Base-by-base conservation (phyloP, 805 yeast genomes). In the Myxozyma neotropica region DNA sequence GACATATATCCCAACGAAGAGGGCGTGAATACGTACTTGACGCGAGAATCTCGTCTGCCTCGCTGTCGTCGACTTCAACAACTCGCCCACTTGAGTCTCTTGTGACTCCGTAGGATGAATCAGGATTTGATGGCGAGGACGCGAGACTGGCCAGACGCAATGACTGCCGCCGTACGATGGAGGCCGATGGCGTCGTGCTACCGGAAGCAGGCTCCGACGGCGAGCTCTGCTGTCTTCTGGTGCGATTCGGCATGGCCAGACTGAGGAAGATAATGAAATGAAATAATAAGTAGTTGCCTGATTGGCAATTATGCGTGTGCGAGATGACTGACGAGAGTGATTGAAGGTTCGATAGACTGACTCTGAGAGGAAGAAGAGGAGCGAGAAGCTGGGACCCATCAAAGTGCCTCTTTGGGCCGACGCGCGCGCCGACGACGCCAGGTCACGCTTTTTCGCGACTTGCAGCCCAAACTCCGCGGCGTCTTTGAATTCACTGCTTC, bases 361-460 rank as follows among this genome's bases (percentile, higher is more conserved):
- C n/a, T n/a, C n/a, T n/a, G n/a, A n/a, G n/a, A n/a, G n/a, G n/a
- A n/a, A n/a, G n/a, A n/a, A n/a, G n/a, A n/a, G n/a, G n/a, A n/a
- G n/a, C n/a, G n/a, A n/a, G n/a, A 35, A 35, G 38, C 12, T 13
- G n/a, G 38, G n/a, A 35, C 38, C n/a, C 4, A 47, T 47, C 48
- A 54, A 26, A 47, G 31, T 54, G 53, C 58, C 58, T 54, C 42
- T 21, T 47, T 31, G 15, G 58, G 58, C 53, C 45, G 40, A 54
- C 58, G 53, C 58, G 58, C 36, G 47, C 54, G 27, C 24, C 10
- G 24, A n/a, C 26, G 29, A 48, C 53, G 51, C 53, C 44, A 15
- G 53, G 53, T 48, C 53, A 48, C 53, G 53, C 35, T 47, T 47
- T 47, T 33, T 45, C 49, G 49, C 49, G 49, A n/a, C n/a, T n/a